These are phyloP conservation scores for Bromus sterilis DNA, from an alignment of 176 grass and related monocot species.

Conservation along the genomic window DNA sequence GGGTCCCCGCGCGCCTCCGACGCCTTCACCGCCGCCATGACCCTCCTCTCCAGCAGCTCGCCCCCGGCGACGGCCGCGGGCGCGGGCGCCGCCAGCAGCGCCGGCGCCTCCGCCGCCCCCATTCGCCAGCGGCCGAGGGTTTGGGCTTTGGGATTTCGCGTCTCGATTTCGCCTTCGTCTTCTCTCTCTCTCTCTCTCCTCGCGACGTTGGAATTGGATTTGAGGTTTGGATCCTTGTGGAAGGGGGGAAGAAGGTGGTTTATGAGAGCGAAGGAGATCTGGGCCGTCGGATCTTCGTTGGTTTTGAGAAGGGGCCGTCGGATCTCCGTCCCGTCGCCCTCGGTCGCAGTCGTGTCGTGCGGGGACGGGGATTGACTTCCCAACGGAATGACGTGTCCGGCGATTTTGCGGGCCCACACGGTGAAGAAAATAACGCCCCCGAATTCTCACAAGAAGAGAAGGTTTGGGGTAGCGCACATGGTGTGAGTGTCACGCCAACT, in stretches of 20 bases:
- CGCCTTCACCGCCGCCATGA: slow-evolving; percentile 74
- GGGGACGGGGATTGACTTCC: neutral
- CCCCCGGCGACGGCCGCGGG: neutral
- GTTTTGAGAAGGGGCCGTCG: neutral
- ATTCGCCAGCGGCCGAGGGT: slow-evolving; percentile 25
- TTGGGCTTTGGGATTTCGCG: slow-evolving; percentile 27
- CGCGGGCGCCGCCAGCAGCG: neutral
- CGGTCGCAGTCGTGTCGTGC: neutral
- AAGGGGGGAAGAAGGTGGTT: neutral
- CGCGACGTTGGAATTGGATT: neutral
- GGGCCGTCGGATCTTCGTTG: neutral
- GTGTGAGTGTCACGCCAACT: too few species aligned
- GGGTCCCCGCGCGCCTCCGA: slow-evolving; percentile 83
- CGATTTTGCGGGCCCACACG: too few species aligned
- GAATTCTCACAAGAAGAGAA: too few species aligned
- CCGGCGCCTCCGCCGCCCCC: slow-evolving; percentile 6
- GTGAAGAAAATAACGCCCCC: too few species aligned
- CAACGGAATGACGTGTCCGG: neutral
- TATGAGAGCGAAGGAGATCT: neutral
- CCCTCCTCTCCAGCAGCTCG: slow-evolving; percentile 54
- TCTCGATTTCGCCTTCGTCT: neutral
- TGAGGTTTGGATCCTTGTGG: neutral
- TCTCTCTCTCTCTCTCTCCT: neutral
- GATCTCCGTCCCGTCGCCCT: neutral
- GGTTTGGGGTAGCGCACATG: too few species aligned